Base-by-base conservation (phyloP, 164 flowering plant genomes). In the Chloranthus sessilifolius region DNA sequence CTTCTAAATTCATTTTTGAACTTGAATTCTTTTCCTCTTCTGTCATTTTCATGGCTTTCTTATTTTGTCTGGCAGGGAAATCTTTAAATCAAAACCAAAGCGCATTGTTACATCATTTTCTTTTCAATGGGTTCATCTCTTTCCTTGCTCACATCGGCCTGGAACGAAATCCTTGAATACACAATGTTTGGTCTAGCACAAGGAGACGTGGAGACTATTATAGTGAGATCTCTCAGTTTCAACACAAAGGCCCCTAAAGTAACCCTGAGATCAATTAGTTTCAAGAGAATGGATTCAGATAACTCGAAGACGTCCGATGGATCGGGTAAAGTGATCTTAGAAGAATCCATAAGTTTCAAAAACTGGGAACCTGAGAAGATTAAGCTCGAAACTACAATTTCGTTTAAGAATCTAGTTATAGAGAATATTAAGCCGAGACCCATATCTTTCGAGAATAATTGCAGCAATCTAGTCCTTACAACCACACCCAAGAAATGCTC, bases 41-140 rank as follows among this genome's bases (percentile, higher is more conserved):
- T n/a, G n/a, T n/a, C n/a, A n/a, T n/a, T n/a, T n/a, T n/a, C n/a
- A n/a, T n/a, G n/a, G n/a, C n/a, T n/a, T n/a, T 37, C 8, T 22
- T 40, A 14, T 30, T 52, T 3, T 30, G 25, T 23, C 5, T 25
- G 5, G 56, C 56, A 19, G 35, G 14, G 8, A 25, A 44, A 25
- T 38, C 30, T 16, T 46, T 20, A 15, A 23, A 24, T 35, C 25
- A 5, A 25, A 37, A 20, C 28, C 39, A 22, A 47, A 40, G 21
- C 4, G 9, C 30, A 48, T 28, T 38, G 17, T 47, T 28, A 17
- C 36, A n/a, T n/a, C n/a, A n/a, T n/a, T n/a, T n/a, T n/a, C n/a
- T n/a, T n/a, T 53, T 60, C 19, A 23, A 74, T 72, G 81, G 77
- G 81, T 22, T 58, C 68, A 40, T 74, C 71, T 19, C 38, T 72